Evolutionary conservation across 306 rosid species (phyloP), one percentile per base, ranked within the genome.

Genomic region (Morella rubra): DNA sequence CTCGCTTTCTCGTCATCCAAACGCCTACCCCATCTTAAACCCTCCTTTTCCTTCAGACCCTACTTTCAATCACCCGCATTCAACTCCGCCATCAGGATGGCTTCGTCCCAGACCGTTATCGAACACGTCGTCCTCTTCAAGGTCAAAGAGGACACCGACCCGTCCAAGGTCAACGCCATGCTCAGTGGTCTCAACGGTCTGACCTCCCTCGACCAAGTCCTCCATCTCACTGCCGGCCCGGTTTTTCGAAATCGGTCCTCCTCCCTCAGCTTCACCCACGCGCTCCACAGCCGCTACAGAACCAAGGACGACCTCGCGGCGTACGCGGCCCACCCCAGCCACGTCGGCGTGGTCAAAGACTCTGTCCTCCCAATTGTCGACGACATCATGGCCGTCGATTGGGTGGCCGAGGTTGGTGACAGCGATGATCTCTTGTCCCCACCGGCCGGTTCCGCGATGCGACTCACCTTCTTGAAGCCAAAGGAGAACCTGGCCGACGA

Each of bases 361-460:
- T 77, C 79, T 2, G 97, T 88, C 41, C 92, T 89, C 56, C 97
- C 97, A 12, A 88, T 92, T 79, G 56, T 91, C 62, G 96, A 92
- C 0, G 97, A 92, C 73, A 50, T 95, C 86, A 90, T 95, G 96
- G 97, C 93, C 80, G 96, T 90, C 69, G 98, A 95, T 81, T 95
- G 97, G 97, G 54, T 92, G 46, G 82, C 90, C 42, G 79, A 81
- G 0, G 84, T 62, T 20, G 62, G 84, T 8, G 44, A 15, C 4
- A 4, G 7, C 2, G 81, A 44, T 7, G 85, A 71, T 10, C 77
- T 73, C 0, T 15, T 80, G 4, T 74, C 44, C 27, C 80, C 80
- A 1, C n/a, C 85, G 0, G 80, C 81, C 12, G 96, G 95, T 1
- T 94, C 98, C 0, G 93, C 95, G 0, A 9, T 89, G 20, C 73